phyloP scores from a whole-genome alignment of 768 basidiomycete genomes.

The Infundibulicybe gibba region DNA sequence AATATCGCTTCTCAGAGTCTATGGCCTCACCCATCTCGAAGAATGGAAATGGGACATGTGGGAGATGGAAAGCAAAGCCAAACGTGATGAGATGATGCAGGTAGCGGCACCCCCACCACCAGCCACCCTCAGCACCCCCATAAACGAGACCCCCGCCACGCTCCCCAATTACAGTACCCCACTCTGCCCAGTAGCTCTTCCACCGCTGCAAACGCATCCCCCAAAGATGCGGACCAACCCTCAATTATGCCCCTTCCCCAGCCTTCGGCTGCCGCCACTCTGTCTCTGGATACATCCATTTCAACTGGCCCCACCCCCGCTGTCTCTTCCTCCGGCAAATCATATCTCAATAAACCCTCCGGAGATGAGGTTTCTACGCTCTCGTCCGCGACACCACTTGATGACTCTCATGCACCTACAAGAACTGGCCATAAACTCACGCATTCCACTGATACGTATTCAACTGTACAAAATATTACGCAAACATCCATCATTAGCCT shows the following conservation, averaged over 20 bases:
- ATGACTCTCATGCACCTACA: too few species aligned
- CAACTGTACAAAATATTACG: too few species aligned
- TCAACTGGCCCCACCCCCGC: conserved; percentile 6
- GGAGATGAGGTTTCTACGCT: too few species aligned
- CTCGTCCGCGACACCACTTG: too few species aligned
- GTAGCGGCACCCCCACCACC: conserved; percentile 11
- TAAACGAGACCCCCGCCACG: neutral
- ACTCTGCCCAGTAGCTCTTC: too few species aligned
- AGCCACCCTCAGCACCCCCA: conserved; percentile 1
- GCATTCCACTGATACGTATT: too few species aligned
- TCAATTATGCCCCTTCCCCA: neutral
- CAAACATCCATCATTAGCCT: neutral
- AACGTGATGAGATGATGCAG: conserved; percentile 33
- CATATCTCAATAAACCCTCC: too few species aligned
- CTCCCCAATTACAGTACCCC: too few species aligned
- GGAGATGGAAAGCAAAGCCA: conserved; percentile 64
- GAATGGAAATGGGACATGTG: conserved; percentile 92
- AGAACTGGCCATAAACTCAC: too few species aligned
- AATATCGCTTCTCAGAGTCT: conserved; percentile 86
- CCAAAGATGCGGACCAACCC: neutral
- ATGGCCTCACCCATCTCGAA: conserved; percentile 94
- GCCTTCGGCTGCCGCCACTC: conserved; percentile 1
- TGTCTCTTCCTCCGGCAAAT: conserved; percentile 9
- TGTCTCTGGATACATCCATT: conserved; percentile 1
- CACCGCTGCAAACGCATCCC: too few species aligned